Evolutionary conservation across 2,329 filamentous ascomycete genomes (phyloP).

Genomic region (Teratosphaeria epicoccoides): DNA sequence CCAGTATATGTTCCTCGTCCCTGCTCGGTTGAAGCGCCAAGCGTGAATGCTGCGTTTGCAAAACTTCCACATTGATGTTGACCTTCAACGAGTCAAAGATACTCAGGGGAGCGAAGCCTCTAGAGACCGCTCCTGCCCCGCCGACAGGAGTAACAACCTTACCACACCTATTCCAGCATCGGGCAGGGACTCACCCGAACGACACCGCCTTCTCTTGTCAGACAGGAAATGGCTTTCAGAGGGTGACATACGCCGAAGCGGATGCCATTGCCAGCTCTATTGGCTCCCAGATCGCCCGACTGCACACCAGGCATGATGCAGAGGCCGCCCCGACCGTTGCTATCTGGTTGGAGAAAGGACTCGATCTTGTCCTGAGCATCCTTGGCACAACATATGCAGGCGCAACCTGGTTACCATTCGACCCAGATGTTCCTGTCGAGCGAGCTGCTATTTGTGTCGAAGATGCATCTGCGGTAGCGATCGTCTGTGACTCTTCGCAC

Average conservation of each 20-base stretch:
- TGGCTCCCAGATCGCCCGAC: background rate
- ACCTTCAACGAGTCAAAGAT: background rate
- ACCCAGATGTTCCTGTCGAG: background rate
- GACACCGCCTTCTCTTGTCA: background rate
- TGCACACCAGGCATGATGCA: background rate
- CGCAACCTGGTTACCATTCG: background rate
- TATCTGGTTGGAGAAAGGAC: background rate
- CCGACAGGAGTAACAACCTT: background rate
- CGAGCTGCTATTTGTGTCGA: background rate
- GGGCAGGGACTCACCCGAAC: background rate
- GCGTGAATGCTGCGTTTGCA: background rate
- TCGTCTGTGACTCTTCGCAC: background rate
- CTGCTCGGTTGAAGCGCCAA: background rate
- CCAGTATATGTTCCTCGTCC: background rate
- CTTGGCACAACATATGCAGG: background rate
- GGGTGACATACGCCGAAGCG: background rate
- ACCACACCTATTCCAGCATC: background rate
- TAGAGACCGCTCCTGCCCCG: background rate
- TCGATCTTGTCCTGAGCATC: background rate
- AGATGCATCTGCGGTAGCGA: background rate
- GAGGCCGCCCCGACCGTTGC: background rate
- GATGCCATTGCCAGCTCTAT: background rate
- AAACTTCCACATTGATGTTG: background rate
- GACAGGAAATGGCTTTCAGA: background rate
- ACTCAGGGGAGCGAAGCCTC: background rate